Evolutionary conservation across 1,284 basidiomycete species (phyloP).

Genomic region (Trametes versicolor): DNA sequence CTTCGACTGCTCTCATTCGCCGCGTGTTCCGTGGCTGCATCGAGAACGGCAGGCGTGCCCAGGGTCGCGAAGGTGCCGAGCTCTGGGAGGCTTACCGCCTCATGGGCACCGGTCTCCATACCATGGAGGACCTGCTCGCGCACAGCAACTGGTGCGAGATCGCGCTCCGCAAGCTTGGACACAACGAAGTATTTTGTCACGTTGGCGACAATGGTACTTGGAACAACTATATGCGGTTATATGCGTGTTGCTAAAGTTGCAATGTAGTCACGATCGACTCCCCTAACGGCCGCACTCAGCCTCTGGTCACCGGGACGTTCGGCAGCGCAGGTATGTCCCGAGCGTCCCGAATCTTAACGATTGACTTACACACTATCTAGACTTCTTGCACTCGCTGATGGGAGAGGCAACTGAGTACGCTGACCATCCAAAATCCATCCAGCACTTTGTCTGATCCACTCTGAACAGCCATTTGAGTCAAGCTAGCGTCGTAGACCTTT

Average conservation of each 20-base stretch:
- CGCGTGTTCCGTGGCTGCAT: conserved; percentile 74
- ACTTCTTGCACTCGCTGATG: conserved; percentile 78
- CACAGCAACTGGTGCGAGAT: conserved; percentile 87
- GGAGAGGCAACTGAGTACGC: conserved; percentile 56
- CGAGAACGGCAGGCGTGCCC: conserved; percentile 63
- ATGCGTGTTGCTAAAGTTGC: not conserved
- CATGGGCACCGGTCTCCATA: conserved; percentile 77
- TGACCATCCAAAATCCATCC: not conserved
- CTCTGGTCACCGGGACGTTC: conserved; percentile 88
- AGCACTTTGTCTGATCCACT: conserved; percentile 1
- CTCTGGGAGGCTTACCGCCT: conserved; percentile 80
- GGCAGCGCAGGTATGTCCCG: conserved; percentile 48
- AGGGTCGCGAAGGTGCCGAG: conserved; percentile 63
- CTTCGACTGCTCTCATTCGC: conserved; percentile 81
- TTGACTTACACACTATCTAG: conserved; percentile 51
- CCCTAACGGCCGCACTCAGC: conserved; percentile 78
- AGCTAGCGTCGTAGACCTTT: conserved; percentile 84
- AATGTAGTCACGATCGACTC: conserved; percentile 65
- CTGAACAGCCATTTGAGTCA: conserved; percentile 63
- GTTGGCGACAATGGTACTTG: conserved; percentile 77
- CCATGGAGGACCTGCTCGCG: conserved; percentile 80
- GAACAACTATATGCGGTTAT: not conserved
- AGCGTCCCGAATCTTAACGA: no score
- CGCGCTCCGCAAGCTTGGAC: conserved; percentile 76
- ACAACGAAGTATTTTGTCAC: conserved; percentile 84